Conservation (phyloP, 1,284 basidiomycete genomes). For the Athelia sp. region DNA sequence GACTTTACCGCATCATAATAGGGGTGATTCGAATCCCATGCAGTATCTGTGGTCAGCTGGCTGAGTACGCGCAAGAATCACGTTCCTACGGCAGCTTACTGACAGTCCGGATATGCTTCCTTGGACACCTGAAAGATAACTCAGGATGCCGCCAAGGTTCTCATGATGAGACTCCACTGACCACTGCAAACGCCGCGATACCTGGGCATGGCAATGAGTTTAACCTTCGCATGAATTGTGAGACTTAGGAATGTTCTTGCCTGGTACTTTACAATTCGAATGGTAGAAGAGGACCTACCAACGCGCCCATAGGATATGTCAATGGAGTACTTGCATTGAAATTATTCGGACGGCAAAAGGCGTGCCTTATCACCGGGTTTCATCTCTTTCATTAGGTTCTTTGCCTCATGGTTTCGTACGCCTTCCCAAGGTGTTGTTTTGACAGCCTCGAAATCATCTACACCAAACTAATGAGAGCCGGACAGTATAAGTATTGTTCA, state of each 20-base stretch:
- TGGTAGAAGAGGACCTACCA: slow-evolving; percentile 78
- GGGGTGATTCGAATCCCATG: slow-evolving; percentile 88
- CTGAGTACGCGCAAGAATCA: neutral
- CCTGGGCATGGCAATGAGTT: slow-evolving; percentile 42
- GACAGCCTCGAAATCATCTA: slow-evolving; percentile 81
- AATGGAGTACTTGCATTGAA: neutral
- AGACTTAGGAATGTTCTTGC: slow-evolving; percentile 37
- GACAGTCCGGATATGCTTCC: slow-evolving; percentile 88
- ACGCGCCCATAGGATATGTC: neutral
- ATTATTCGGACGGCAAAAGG: slow-evolving; percentile 4
- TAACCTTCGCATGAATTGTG: neutral
- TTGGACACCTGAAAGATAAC: slow-evolving; percentile 54
- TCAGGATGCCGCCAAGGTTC: neutral
- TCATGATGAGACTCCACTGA: neutral
- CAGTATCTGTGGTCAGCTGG: slow-evolving; percentile 57
- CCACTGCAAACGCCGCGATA: slow-evolving; percentile 80
- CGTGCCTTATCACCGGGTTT: slow-evolving; percentile 73
- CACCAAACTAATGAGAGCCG: slow-evolving; percentile 63
- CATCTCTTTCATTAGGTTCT: slow-evolving; percentile 93
- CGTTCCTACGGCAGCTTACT: slow-evolving; percentile 20
- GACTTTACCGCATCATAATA: slow-evolving; percentile 80
- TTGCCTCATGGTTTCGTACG: slow-evolving; percentile 87
- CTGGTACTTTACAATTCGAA: slow-evolving; percentile 88
- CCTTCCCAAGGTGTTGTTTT: slow-evolving; percentile 88
- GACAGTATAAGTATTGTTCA: slow-evolving; percentile 2